phyloP scores from a whole-genome alignment of 2,329 filamentous ascomycete species.

The Verticillium dahliae region DNA sequence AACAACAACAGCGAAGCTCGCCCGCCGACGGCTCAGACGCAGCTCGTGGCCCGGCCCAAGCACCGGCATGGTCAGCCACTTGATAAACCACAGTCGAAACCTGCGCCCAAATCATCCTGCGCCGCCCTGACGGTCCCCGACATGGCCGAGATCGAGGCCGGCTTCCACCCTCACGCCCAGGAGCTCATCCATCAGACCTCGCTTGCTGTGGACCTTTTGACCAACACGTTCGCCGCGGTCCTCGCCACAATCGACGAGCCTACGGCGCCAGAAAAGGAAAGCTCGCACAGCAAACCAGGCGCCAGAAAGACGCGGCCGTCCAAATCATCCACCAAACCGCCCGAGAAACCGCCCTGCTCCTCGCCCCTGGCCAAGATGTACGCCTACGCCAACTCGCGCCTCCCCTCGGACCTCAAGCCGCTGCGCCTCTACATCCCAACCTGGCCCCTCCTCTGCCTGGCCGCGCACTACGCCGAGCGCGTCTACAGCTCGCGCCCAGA shows the following conservation, averaged over 20 bases:
- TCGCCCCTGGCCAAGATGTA: conserved; percentile 69
- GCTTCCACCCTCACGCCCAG: not conserved
- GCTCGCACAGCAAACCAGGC: not conserved
- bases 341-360: not conserved
- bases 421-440: conserved; percentile 67
- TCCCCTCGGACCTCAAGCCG: conserved; percentile 61
- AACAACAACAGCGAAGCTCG: not conserved
- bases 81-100: not conserved
- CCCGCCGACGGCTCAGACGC: not conserved
- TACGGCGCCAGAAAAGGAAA: conserved; percentile 2
- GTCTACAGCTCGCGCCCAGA: conserved; percentile 63
- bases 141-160: not conserved
- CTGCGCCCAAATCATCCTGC: not conserved
- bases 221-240: not conserved
- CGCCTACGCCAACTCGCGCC: conserved; percentile 68
- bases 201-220: not conserved
- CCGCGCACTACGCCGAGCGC: conserved; percentile 68
- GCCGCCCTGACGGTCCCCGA: not conserved
- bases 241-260: conserved; percentile 2
- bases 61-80: not conserved
- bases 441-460: conserved; percentile 71
- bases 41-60: not conserved
- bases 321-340: not conserved
- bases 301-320: not conserved
- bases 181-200: not conserved